phyloP scores from a whole-genome alignment of 305 asterid species.

The Striga hermonthica region DNA sequence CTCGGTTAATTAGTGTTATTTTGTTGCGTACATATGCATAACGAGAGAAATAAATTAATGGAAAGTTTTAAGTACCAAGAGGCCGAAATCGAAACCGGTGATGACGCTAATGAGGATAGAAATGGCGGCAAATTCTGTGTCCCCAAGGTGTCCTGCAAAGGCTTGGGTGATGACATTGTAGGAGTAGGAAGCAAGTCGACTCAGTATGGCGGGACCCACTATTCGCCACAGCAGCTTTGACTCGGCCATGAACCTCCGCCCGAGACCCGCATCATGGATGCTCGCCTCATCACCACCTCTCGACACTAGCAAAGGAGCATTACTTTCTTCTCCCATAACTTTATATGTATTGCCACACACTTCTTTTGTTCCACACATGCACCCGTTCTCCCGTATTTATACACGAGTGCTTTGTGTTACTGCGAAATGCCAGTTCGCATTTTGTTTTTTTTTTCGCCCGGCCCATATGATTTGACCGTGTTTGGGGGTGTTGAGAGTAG shows the following conservation, averaged over 20 bases:
- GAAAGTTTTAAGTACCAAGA: constrained; percentile 34
- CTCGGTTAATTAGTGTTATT: background rate
- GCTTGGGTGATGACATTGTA: constrained; percentile 42
- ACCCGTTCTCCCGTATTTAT: no score
- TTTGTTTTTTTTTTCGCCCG: no score
- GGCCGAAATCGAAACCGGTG: constrained; percentile 48
- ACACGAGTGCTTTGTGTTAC: no score
- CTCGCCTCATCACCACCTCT: background rate
- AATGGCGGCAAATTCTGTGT: constrained; percentile 32
- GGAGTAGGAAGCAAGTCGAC: constrained; percentile 40
- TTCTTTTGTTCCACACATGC: no score
- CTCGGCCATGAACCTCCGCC: constrained; percentile 40
- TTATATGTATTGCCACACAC: background rate
- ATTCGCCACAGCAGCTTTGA: constrained; percentile 55
- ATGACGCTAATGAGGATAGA: constrained; percentile 32
- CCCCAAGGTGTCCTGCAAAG: constrained; percentile 36
- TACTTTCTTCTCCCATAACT: constrained; percentile 28
- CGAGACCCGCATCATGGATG: constrained; percentile 15
- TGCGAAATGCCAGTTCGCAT: no score
- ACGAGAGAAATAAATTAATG: background rate
- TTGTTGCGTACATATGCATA: background rate
- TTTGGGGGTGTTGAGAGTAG: no score
- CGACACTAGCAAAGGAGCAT: constrained; percentile 20
- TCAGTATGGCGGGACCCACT: constrained; percentile 46
- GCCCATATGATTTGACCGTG: no score